A percentile compares a stretch with the other conserved stretches of the same genome.
Evolutionary conservation across 345 rosid species (phyloP).

Genomic region (Euphorbia tirucalli): DNA sequence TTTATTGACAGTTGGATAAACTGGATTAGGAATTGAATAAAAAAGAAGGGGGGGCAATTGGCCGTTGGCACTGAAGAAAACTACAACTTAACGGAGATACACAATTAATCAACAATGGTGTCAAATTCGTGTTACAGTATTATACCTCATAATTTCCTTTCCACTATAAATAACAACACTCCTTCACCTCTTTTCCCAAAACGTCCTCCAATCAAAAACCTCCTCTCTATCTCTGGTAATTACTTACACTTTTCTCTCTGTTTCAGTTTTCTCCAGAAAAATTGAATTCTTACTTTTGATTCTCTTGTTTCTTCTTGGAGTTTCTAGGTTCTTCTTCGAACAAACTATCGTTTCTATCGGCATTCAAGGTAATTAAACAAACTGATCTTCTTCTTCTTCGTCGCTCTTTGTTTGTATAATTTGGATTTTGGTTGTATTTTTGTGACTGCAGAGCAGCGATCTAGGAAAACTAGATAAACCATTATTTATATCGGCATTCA

Average conservation of each 20-base stretch:
- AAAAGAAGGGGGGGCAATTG: too few species aligned
- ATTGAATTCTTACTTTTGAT: conserved; percentile 15
- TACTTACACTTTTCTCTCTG: conserved; percentile 3
- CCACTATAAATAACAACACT: conserved; percentile 48
- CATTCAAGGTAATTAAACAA: conserved; percentile 61
- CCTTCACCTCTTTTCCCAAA: conserved; percentile 18
- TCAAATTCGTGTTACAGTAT: conserved; percentile 29
- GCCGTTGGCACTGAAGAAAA: too few species aligned
- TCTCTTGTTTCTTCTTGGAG: conserved; percentile 39
- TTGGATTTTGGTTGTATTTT: not conserved
- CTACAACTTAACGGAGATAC: too few species aligned
- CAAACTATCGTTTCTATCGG: conserved; percentile 26
- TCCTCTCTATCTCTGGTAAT: too few species aligned
- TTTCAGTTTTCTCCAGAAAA: conserved; percentile 14
- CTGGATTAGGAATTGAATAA: not conserved
- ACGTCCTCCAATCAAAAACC: too few species aligned
- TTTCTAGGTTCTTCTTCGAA: conserved; percentile 38
- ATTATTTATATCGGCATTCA: conserved; percentile 34
- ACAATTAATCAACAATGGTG: conserved; percentile 23
- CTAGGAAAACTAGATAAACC: conserved; percentile 30
- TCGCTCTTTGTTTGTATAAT: too few species aligned
- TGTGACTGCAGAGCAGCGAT: conserved; percentile 42
- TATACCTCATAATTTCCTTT: conserved; percentile 9
- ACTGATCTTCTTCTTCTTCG: too few species aligned
- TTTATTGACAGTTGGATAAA: not conserved